Base-by-base conservation (phyloP, 1,284 basidiomycete species). In the Sporisorium exsertum region DNA sequence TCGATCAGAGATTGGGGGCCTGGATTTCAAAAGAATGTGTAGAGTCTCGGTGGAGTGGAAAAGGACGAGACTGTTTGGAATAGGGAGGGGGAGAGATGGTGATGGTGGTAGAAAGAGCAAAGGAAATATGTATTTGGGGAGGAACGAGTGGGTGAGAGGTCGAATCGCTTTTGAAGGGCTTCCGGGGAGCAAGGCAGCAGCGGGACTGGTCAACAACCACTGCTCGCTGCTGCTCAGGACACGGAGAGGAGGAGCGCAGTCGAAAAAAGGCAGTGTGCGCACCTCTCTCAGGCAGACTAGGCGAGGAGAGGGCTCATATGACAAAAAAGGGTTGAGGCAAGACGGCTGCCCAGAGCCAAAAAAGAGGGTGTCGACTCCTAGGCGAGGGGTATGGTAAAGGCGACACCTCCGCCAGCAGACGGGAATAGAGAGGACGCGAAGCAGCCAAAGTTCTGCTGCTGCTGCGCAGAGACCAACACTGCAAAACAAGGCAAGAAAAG, bases 11-110 rank as follows among this genome's bases (percentile, higher is more conserved):
- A 24, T 27, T 26, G 12, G 1, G 24, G 45, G 45, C 24, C 35
- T 20, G 45, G 20, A 50, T 20, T 12, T 16, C 37, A 76, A 66
- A 71, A 67, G 72, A 77, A 63, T 64, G 72, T 70, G 27, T 52
- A 9, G 35, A 29, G 49, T 45, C 52, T 56, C 33, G 42, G 50
- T 40, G 37, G 22, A 54, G 49, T 26, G 32, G 29, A 50, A 29
- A 45, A 35, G 40, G 45, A 51, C 35, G 49, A 57, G 55, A 62
- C 46, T 12, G 43, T 55, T 54, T 51, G 47, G 49, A 40, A 26
- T 32, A 50, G 49, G 37, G 27, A 26, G 22, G 49, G 46, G 47
- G 13, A 12, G 35, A 33, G 59, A 18, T 18, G 59, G 18, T 53
- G 51, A 43, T 60, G 51, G 51, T 53, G 27, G 32, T 50, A 27